Evolutionary conservation across 306 rosid genomes (phyloP), one percentile per base, ranked within the genome.

Genomic region (Cucumis hystrix): DNA sequence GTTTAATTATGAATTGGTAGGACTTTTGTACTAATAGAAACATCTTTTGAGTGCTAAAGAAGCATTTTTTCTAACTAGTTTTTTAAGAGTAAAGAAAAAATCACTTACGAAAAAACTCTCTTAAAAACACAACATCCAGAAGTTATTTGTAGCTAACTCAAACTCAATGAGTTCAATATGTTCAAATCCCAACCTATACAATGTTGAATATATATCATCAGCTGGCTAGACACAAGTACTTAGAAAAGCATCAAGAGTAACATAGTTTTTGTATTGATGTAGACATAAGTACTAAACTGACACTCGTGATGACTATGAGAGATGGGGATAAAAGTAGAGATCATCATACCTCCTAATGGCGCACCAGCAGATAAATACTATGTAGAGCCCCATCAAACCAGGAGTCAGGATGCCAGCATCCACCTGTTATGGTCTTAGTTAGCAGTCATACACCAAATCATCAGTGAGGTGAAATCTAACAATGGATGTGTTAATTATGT

Each of bases 331-430:
- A 25, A 76, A 54, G 62, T 8, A 77, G 25, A 60, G 25, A 60
- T 63, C 75, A 18, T 86, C 81, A 16, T 89, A 70, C 99, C 99
- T 92, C 85, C 98, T 85, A 82, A 96, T 84, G 75, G 99, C 99
- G 86, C 91, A 82, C 99, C 99, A 96, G 88, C 99, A 96, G 83
- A 92, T 92, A 85, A 85, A 96, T 54, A 92, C 92, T 56, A 88
- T 89, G 80, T 96, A 96, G n/a, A 96, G 97, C 28, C 99, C 99
- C 99, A 96, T 92, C 69, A 96, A 84, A 55, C 94, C 98, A 12
- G 99, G 98, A 77, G 96, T 79, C 81, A 96, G 86, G 79, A 96
- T 84, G 12, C 97, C 94, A 81, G 89, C 96, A 84, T 85, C 89
- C 74, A 96, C 92, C 99, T 96, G 83, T 82, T 81, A 6, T 33